Evolutionary conservation across 495 filamentous ascomycete genomes (phyloP).

Genomic region (Aspergillus biplanus): DNA sequence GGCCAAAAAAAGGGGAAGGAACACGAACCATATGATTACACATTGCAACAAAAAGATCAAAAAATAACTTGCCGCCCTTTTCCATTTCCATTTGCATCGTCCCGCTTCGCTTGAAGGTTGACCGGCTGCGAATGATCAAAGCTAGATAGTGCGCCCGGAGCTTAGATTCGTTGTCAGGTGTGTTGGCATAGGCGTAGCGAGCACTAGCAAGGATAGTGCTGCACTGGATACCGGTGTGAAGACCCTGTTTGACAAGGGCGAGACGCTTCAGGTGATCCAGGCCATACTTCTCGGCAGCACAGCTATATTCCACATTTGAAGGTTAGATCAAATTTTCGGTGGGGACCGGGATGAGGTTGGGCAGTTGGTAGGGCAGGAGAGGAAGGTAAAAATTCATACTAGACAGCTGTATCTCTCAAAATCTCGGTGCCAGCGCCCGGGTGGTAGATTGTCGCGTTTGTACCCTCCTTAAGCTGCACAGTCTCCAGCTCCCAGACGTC

Average conservation of each 20-base stretch:
- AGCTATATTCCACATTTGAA: slow-evolving; percentile 44
- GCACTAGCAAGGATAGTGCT: slow-evolving; percentile 82
- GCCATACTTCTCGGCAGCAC: slow-evolving; percentile 79
- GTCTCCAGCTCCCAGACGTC: slow-evolving; percentile 76
- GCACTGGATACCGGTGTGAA: slow-evolving; percentile 79
- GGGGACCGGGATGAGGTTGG: not conserved
- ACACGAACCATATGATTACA: slow-evolving; percentile 78
- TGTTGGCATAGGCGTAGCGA: slow-evolving; percentile 85
- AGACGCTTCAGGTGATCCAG: slow-evolving; percentile 82
- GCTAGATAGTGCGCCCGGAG: slow-evolving; percentile 90
- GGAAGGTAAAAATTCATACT: slow-evolving; percentile 43
- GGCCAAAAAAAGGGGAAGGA: not conserved
- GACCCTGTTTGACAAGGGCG: slow-evolving; percentile 82
- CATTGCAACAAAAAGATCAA: slow-evolving; percentile 91
- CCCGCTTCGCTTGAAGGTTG: slow-evolving; percentile 88
- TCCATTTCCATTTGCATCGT: slow-evolving; percentile 98
- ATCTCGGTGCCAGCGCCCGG: slow-evolving; percentile 65
- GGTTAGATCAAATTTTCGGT: not conserved
- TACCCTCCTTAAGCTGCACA: slow-evolving; percentile 36
- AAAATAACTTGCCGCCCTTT: slow-evolving; percentile 82
- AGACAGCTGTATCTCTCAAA: slow-evolving; percentile 87
- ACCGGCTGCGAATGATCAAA: slow-evolving; percentile 81
- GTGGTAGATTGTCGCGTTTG: slow-evolving; percentile 68
- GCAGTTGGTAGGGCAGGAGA: slow-evolving; percentile 2
- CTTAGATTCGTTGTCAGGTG: slow-evolving; percentile 84